These are phyloP conservation scores for Penicillium cinerascens DNA, from an alignment of 495 filamentous ascomycete genomes.

Conservation along the genomic window DNA sequence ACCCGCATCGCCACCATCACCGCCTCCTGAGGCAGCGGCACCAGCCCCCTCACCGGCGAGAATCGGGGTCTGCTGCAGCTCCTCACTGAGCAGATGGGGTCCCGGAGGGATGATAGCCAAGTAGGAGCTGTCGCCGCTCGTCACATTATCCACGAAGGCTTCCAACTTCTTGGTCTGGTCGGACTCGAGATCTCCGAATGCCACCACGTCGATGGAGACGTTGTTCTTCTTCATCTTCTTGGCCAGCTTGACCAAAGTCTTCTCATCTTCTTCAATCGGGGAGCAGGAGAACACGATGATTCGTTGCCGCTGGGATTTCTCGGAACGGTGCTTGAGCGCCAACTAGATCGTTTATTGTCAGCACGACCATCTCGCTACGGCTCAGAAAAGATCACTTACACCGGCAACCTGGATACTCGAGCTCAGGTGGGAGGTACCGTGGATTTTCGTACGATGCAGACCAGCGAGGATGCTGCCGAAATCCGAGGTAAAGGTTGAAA, in stretches of 20 bases:
- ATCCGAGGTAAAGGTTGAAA: conserved; percentile 92
- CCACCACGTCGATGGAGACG: conserved; percentile 86
- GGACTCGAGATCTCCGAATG: conserved; percentile 88
- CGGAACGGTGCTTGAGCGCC: conserved; percentile 96
- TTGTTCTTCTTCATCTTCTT: conserved; percentile 98
- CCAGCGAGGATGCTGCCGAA: conserved; percentile 93
- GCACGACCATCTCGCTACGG: not conserved
- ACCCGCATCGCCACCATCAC: conserved; percentile 67
- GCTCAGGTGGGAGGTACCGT: conserved; percentile 77
- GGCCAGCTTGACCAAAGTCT: conserved; percentile 80
- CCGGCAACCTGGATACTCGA: conserved; percentile 93
- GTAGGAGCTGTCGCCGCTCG: conserved; percentile 83
- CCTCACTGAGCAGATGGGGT: conserved; percentile 84
- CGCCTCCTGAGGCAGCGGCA: conserved; percentile 45
- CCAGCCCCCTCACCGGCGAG: conserved; percentile 70
- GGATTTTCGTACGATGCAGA: conserved; percentile 90
- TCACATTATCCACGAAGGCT: conserved; percentile 88
- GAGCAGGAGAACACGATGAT: conserved; percentile 96
- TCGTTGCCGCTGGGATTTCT: conserved; percentile 90
- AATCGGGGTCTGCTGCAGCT: conserved; percentile 89
- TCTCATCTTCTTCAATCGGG: conserved; percentile 83
- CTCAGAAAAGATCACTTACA: conserved; percentile 51
- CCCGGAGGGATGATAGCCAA: conserved; percentile 88
- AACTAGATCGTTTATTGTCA: conserved; percentile 50
- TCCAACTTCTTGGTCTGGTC: conserved; percentile 89